These are phyloP conservation scores for Acrodontium crateriforme DNA, from an alignment of 2,329 filamentous ascomycete species.

Conservation along the genomic window DNA sequence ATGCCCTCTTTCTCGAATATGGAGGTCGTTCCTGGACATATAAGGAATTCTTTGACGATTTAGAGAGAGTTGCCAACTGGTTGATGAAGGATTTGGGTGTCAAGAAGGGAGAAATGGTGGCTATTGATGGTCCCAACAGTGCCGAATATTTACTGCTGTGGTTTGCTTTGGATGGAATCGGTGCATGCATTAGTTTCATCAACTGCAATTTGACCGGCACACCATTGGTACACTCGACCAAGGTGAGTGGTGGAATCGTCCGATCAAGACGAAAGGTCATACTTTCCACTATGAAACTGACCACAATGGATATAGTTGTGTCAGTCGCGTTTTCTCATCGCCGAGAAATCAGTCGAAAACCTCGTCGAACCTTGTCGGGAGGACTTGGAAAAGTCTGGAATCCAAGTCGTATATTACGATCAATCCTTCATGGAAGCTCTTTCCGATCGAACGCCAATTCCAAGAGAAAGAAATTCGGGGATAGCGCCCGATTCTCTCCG, in stretches of 20 bases:
- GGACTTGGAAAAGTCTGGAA: constrained; percentile 8
- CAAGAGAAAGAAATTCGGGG: constrained; percentile 7
- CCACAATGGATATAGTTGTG: constrained; percentile 11
- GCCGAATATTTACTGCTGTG: constrained; percentile 21
- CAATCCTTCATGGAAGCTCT: constrained; percentile 8
- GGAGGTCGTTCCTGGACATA: constrained; percentile 48
- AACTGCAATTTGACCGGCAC: constrained; percentile 23
- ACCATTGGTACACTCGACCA: constrained; percentile 21
- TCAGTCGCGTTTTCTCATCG: constrained; percentile 12
- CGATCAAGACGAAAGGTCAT: not conserved
- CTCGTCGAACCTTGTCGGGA: constrained; percentile 13
- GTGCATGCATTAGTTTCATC: constrained; percentile 18
- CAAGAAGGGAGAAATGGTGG: constrained; percentile 19
- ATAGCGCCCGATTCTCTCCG: constrained; percentile 39
- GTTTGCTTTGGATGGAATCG: constrained; percentile 46
- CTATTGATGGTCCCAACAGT: constrained; percentile 21
- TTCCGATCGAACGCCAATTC: constrained; percentile 12
- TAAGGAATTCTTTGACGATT: constrained; percentile 52
- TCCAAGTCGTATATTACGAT: constrained; percentile 16
- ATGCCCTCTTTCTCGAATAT: constrained; percentile 15
- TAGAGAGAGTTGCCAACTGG: constrained; percentile 61
- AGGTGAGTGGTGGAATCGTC: constrained; percentile 17
- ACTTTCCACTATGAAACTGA: constrained; percentile 1
- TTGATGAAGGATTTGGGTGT: constrained; percentile 43
- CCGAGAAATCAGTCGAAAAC: constrained; percentile 12